Evolutionary conservation across 2,329 filamentous ascomycete genomes (phyloP).

Genomic region (Clonostachys sp.): DNA sequence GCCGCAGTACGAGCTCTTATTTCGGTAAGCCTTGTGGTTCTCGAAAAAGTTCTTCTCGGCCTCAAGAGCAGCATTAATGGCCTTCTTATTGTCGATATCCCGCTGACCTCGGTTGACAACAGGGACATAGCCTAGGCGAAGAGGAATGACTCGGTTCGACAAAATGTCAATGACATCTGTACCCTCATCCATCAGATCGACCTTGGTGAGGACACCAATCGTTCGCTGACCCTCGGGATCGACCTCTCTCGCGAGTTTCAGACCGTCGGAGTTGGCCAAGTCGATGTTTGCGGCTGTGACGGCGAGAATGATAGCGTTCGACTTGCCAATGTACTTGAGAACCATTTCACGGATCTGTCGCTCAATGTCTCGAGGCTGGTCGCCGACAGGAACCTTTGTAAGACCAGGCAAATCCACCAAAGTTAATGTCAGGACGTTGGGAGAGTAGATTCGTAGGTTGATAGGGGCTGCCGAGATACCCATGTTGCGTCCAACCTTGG

Average conservation of each 20-base stretch:
- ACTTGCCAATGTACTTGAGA: constrained; percentile 96
- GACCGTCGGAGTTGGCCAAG: constrained; percentile 95
- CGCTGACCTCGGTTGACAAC: constrained; percentile 97
- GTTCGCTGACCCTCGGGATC: constrained; percentile 96
- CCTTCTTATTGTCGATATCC: constrained; percentile 97
- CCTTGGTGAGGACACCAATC: constrained; percentile 97
- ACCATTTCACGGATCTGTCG: constrained; percentile 97
- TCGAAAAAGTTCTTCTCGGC: constrained; percentile 97
- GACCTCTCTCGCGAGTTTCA: constrained; percentile 94
- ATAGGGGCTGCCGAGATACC: constrained; percentile 96
- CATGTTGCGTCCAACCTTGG: constrained; percentile 92
- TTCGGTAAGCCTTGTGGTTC: constrained; percentile 96
- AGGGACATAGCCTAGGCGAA: constrained; percentile 91
- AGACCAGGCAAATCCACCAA: constrained; percentile 94
- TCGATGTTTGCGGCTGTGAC: constrained; percentile 97
- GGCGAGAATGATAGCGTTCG: constrained; percentile 95
- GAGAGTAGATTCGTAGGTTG: constrained; percentile 97
- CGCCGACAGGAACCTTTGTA: constrained; percentile 94
- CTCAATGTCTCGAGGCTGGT: constrained; percentile 96
- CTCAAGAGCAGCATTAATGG: constrained; percentile 85
- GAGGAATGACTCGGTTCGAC: constrained; percentile 92
- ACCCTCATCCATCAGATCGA: constrained; percentile 97
- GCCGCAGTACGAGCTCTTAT: constrained; percentile 98
- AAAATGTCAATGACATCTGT: constrained; percentile 98
- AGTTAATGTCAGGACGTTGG: constrained; percentile 94